phyloP scores from a whole-genome alignment of 2,329 filamentous ascomycete genomes.

The Fusarium redolens region DNA sequence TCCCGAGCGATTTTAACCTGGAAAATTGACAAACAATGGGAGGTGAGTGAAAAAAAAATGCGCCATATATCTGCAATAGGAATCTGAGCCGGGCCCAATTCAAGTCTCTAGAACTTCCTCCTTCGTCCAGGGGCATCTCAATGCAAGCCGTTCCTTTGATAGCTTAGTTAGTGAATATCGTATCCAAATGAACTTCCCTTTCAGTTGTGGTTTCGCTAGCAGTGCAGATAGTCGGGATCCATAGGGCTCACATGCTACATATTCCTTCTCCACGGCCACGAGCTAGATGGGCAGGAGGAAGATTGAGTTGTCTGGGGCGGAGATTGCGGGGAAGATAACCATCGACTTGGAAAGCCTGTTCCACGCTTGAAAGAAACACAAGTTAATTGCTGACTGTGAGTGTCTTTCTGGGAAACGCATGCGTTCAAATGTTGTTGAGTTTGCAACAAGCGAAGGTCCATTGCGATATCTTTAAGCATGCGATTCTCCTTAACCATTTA shows the following conservation, averaged over 20 bases:
- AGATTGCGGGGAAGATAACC: slow-evolving; percentile 28
- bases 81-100: slow-evolving; percentile 11
- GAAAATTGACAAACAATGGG: slow-evolving; percentile 5
- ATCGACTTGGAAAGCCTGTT: neutral
- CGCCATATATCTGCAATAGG: slow-evolving; percentile 26
- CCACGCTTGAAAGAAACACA: neutral
- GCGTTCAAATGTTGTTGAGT: neutral
- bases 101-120: neutral
- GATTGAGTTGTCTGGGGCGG: slow-evolving; percentile 8
- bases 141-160: slow-evolving; percentile 16
- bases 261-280: neutral
- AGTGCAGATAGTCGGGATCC: neutral
- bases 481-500: neutral
- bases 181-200: neutral
- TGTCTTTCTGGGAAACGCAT: neutral
- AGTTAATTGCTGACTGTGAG: neutral
- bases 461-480: neutral
- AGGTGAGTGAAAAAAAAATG: neutral
- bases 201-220: neutral
- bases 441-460: slow-evolving; percentile 4
- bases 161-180: slow-evolving; percentile 9
- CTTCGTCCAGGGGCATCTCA: neutral
- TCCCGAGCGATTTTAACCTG: neutral
- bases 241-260: slow-evolving; percentile 17
- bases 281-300: slow-evolving; percentile 8